These are phyloP conservation scores for Cladobotryum protrusum DNA, from an alignment of 2,329 filamentous ascomycete genomes.

Conservation along the genomic window DNA sequence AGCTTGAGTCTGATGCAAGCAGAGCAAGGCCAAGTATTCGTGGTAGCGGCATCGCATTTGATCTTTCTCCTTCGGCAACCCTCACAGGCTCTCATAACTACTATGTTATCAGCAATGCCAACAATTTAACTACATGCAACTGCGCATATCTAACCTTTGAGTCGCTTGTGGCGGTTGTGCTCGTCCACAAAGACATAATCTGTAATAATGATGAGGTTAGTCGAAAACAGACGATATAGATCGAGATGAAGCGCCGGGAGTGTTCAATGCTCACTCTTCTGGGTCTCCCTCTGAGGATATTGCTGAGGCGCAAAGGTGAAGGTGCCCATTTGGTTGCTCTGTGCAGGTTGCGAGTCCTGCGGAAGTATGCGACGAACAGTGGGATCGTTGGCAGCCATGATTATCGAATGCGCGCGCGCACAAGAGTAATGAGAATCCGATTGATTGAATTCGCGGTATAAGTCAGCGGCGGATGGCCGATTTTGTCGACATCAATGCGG, in stretches of 20 bases:
- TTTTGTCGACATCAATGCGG: constrained; percentile 7
- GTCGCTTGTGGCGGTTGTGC: constrained; percentile 92
- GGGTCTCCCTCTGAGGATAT: constrained; percentile 58
- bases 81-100: constrained; percentile 96
- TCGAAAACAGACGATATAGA: constrained; percentile 5
- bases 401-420: constrained; percentile 9
- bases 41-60: constrained; percentile 94
- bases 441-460: not conserved
- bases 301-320: constrained; percentile 67
- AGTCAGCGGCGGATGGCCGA: constrained; percentile 2
- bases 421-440: not conserved
- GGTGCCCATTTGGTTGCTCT: constrained; percentile 54
- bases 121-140: not conserved
- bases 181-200: constrained; percentile 99
- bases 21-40: constrained; percentile 95
- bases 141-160: constrained; percentile 64
- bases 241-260: not conserved
- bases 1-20: constrained; percentile 89
- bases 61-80: constrained; percentile 94
- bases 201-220: constrained; percentile 29
- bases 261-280: constrained; percentile 62
- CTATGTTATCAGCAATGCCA: not conserved
- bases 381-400: constrained; percentile 57
- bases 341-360: constrained; percentile 46
- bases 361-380: constrained; percentile 57